Base-by-base conservation (phyloP, 345 rosid species). In the Syzygium jambos region DNA sequence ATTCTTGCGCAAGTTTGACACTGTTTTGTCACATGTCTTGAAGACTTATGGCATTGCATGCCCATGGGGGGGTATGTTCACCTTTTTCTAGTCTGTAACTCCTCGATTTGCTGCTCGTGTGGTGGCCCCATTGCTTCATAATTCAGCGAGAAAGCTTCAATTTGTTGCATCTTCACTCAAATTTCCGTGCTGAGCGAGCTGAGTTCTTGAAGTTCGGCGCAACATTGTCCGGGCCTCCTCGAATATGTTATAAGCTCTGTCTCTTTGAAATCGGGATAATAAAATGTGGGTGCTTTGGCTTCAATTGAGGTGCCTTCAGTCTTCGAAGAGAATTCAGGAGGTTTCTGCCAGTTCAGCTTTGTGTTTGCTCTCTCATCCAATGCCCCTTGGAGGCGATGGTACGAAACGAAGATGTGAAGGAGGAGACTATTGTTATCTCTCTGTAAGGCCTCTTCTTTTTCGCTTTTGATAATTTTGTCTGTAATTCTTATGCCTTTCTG, bases 1-100 rank as follows among this genome's bases (percentile, higher is more conserved):
- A 43, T 78, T 78, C 85, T 78, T 87, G 88, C 34, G 85, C 88
- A 55, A 78, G 29, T 78, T 78, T 16, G 88, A 55, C 56, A 68
- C 52, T 19, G 59, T 85, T 85, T 15, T 85, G 87, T 59, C 87
- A 85, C 52, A n/a, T 86, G 73, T 80, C 80, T 27, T 86, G 88
- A 80, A 55, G 85, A 87, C 51, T 27, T 25, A 53, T 77, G 84
- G 78, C 80, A 77, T 77, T 65, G 30, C 80, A 25, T 46, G 78
- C 61, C 55, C 77, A 14, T 12, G 46, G 43, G 43, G 56, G 56
- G 82, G 56, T 11, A 51, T 63, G 80, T 52, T 86, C 51, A 63
- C 53, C 46, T 86, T 53, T 65, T 30, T 30, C 38, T 65, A 73
- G 30, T 86, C 51, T 52, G 27, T n/a, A 49, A 53, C 56, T 86